Percentiles rank a stretch among this genome's conserved stretches.
These are phyloP conservation scores for Penicillium salamii DNA, from an alignment of 495 filamentous ascomycete genomes.

Conservation along the genomic window DNA sequence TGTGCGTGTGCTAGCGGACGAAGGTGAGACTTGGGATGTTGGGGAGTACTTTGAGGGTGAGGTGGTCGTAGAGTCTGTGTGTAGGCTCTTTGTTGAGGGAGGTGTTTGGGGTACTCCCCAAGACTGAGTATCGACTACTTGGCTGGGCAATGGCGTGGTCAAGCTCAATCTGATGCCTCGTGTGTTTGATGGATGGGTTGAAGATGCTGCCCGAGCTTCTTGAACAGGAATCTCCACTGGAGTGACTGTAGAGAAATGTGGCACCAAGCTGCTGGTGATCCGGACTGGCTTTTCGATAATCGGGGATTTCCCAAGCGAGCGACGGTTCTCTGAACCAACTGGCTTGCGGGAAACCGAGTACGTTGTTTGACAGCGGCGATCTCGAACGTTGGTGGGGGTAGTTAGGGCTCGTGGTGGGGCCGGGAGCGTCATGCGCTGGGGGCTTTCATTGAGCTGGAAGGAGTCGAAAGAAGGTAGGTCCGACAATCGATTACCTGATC, in stretches of 20 bases:
- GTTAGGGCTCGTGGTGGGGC: conserved; percentile 29
- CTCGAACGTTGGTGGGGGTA: conserved; percentile 18
- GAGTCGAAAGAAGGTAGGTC: conserved; percentile 46
- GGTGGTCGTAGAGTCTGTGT: not conserved
- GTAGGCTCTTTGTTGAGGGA: not conserved
- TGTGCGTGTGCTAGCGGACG: conserved; percentile 20
- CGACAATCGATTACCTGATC: conserved; percentile 63
- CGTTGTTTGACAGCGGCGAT: conserved; percentile 27
- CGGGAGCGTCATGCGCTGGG: conserved; percentile 16
- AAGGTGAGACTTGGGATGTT: conserved; percentile 10
- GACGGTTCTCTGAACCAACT: conserved; percentile 35
- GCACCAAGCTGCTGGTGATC: conserved; percentile 30
- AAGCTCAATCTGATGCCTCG: conserved; percentile 11
- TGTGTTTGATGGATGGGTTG: conserved; percentile 14
- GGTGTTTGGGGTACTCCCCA: conserved; percentile 10
- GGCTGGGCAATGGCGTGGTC: not conserved
- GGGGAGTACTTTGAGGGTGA: conserved; percentile 4
- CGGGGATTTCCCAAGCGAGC: conserved; percentile 26
- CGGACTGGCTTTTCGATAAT: conserved; percentile 22
- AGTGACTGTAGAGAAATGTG: conserved; percentile 39
- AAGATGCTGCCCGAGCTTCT: conserved; percentile 5
- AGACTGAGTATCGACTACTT: not conserved
- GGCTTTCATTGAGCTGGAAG: conserved; percentile 25
- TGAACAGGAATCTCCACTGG: conserved; percentile 14
- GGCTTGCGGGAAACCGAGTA: conserved; percentile 40